Evolutionary conservation across 495 filamentous ascomycete species (phyloP).

Genomic region (Gamarada debralockiae): DNA sequence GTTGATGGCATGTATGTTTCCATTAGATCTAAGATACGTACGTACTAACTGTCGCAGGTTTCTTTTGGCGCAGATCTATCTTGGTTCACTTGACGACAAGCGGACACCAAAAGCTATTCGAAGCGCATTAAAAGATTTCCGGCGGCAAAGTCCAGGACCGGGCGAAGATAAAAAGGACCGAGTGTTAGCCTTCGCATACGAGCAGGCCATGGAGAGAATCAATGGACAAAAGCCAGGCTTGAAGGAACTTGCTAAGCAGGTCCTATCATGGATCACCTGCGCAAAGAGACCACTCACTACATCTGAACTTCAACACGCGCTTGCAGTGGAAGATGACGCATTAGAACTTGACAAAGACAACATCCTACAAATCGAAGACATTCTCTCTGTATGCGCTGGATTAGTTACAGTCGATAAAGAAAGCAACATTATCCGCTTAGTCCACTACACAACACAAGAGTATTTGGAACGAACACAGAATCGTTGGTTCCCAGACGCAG

Average conservation of each 20-base stretch:
- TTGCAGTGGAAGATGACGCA: constrained; percentile 11
- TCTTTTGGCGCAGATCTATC: not conserved
- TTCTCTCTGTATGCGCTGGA: constrained; percentile 42
- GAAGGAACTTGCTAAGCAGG: not conserved
- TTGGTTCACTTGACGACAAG: not conserved
- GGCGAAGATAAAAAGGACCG: too few species aligned
- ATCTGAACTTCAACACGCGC: constrained; percentile 1
- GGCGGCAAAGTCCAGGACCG: not conserved
- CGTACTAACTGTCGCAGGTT: not conserved
- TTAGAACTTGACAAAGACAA: constrained; percentile 25
- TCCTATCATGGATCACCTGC: too few species aligned
- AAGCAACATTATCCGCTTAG: constrained; percentile 52
- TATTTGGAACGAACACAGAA: constrained; percentile 39
- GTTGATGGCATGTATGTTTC: constrained; percentile 17
- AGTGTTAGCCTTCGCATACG: not conserved
- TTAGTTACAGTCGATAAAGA: constrained; percentile 45
- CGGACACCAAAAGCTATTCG: not conserved
- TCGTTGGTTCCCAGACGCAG: constrained; percentile 31
- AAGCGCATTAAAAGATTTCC: not conserved
- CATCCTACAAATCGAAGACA: constrained; percentile 17
- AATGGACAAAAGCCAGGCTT: not conserved
- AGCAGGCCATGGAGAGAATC: not conserved
- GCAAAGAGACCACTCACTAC: not conserved
- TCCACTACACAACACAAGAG: constrained; percentile 42
- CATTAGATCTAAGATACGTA: not conserved